phyloP scores from a whole-genome alignment of 1,139 yeast genomes.

The Zygosaccharomyces sapae region DNA sequence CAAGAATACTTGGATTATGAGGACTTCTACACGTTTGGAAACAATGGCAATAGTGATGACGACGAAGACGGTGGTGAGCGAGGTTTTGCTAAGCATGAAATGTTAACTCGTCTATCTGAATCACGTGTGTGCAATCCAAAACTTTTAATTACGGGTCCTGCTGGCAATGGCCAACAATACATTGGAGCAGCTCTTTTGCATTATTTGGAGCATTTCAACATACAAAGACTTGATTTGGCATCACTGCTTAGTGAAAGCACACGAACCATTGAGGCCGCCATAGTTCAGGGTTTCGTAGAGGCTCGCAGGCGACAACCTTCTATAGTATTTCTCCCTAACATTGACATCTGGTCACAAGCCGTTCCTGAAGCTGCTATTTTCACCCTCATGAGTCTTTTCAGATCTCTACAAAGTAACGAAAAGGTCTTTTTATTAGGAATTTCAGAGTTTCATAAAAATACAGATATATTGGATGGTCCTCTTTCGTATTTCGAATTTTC shows the following conservation, averaged over 20 bases:
- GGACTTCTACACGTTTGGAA: conserved; percentile 17
- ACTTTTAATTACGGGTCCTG: conserved; percentile 62
- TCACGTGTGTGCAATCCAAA: conserved; percentile 82
- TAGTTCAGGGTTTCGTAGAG: conserved; percentile 82
- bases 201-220: conserved; percentile 82
- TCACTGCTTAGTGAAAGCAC: conserved; percentile 75
- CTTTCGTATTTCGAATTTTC: conserved; percentile 35
- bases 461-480: conserved; percentile 16
- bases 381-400: conserved; percentile 64
- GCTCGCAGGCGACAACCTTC: conserved; percentile 90
- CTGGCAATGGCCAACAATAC: conserved; percentile 89
- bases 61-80: conserved; percentile 46
- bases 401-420: conserved; percentile 68
- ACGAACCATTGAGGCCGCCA: conserved; percentile 76
- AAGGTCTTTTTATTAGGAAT: conserved; percentile 74
- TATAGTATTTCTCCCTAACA: conserved; percentile 75
- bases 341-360: conserved; percentile 71
- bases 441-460: conserved; percentile 46
- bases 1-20: conserved; percentile 35
- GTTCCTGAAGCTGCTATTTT: conserved; percentile 67
- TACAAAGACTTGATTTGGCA: conserved; percentile 81
- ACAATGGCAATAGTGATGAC: conserved; percentile 16
- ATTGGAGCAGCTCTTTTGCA: conserved; percentile 78
- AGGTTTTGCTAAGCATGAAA: conserved; percentile 66
- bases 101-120: conserved; percentile 52